phyloP scores from a whole-genome alignment of 2,329 filamentous ascomycete genomes.

The Teratosphaeria zuluensis region DNA sequence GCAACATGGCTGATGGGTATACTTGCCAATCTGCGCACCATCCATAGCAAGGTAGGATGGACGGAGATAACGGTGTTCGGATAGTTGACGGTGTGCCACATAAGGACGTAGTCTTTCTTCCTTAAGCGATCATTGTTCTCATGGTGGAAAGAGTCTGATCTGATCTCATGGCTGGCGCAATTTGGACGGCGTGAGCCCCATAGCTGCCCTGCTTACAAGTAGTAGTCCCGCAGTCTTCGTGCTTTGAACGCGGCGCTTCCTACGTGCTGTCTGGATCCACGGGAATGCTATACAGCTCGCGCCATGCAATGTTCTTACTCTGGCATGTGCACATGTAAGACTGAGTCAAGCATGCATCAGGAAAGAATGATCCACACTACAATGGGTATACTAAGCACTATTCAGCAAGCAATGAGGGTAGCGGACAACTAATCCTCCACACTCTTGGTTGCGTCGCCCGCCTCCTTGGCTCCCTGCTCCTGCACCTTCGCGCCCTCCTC shows the following conservation, averaged over 20 bases:
- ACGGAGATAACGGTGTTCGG: not conserved
- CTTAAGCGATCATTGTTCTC: no score
- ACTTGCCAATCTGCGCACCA: not conserved
- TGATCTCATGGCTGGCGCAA: no score
- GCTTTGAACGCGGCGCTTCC: no score
- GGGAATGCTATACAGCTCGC: no score
- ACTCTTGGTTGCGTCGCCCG: constrained; percentile 25
- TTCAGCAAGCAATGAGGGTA: not conserved
- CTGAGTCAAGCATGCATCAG: not conserved
- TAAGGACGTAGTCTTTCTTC: not conserved
- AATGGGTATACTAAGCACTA: not conserved
- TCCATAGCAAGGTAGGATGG: not conserved
- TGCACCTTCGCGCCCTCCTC: constrained; percentile 14
- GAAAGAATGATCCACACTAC: not conserved
- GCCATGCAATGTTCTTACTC: not conserved
- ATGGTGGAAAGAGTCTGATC: no score
- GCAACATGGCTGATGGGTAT: not conserved
- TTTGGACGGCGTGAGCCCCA: no score
- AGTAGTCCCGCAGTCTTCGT: no score
- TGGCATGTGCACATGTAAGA: not conserved
- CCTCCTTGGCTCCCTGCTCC: constrained; percentile 19
- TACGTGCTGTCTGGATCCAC: no score
- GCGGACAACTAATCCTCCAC: constrained; percentile 25
- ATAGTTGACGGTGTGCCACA: not conserved
- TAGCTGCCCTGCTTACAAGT: no score